Conservation (phyloP, 2,329 filamentous ascomycete genomes). For the Leptographium flavum region DNA sequence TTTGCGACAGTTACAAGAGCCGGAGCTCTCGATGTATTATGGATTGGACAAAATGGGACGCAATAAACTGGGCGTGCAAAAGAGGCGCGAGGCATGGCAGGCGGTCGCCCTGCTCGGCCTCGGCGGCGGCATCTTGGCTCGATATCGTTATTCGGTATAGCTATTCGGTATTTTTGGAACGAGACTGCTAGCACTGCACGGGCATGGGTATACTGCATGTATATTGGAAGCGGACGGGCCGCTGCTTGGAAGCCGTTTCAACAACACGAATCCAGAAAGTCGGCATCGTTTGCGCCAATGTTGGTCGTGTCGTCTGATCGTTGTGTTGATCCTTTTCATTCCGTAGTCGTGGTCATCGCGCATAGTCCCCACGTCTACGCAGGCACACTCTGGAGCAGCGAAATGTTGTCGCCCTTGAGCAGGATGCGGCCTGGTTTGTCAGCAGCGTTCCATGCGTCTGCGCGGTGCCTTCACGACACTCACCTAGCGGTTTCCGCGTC, state of each 20-base stretch:
- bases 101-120: not conserved
- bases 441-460: too few species aligned
- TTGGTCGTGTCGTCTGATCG: too few species aligned
- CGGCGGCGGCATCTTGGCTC: not conserved
- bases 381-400: slow-evolving; percentile 49
- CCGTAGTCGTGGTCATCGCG: too few species aligned
- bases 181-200: too few species aligned
- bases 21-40: slow-evolving; percentile 3
- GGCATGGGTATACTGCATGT: too few species aligned
- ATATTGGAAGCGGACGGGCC: too few species aligned
- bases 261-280: too few species aligned
- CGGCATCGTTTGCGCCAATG: too few species aligned
- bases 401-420: slow-evolving; percentile 79
- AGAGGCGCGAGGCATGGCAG: not conserved
- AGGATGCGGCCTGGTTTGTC: slow-evolving; percentile 56
- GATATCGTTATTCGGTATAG: not conserved
- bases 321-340: too few species aligned
- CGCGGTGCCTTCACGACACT: too few species aligned
- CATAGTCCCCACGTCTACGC: not conserved
- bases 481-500: slow-evolving; percentile 66
- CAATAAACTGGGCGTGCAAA: not conserved
- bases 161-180: too few species aligned
- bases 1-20: slow-evolving; percentile 2
- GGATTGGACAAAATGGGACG: slow-evolving; percentile 5
- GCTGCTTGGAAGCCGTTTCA: too few species aligned